A percentile compares a stretch with the other conserved stretches of the same genome.
Conservation (phyloP, 2,329 filamentous ascomycete genomes). For the Microsporum canis region DNA sequence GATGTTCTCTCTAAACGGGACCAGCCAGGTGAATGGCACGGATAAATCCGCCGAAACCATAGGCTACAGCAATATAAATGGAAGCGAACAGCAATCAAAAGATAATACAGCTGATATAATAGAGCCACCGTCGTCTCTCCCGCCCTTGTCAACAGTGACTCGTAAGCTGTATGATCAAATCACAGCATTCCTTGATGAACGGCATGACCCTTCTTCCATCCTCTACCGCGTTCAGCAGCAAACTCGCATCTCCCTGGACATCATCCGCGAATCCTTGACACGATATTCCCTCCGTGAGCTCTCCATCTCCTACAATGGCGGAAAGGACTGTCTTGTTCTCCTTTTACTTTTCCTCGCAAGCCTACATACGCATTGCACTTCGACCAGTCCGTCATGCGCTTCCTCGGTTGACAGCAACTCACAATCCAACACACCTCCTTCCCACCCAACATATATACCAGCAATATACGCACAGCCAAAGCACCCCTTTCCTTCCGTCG, state of each 20-base stretch:
- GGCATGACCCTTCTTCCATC: conserved; percentile 43
- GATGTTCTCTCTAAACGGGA: neutral
- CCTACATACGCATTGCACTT: conserved; percentile 27
- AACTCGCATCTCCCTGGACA: conserved; percentile 57
- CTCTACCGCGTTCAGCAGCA: conserved; percentile 60
- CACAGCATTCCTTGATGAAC: conserved; percentile 52
- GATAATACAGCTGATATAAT: neutral
- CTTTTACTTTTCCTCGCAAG: conserved; percentile 72
- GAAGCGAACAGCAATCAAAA: neutral
- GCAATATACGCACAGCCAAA: conserved; percentile 80
- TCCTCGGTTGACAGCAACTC: neutral
- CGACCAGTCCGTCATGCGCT: conserved; percentile 2
- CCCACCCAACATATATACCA: conserved; percentile 43
- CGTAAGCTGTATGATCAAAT: conserved; percentile 51
- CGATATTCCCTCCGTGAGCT: conserved; percentile 68
- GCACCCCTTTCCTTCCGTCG: conserved; percentile 76
- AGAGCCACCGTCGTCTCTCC: conserved; percentile 9
- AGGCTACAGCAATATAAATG: neutral
- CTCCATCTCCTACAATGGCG: conserved; percentile 90
- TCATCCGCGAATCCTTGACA: conserved; percentile 64
- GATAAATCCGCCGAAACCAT: neutral
- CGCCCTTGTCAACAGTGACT: conserved; percentile 48
- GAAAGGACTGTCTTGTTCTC: conserved; percentile 93
- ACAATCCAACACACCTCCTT: neutral
- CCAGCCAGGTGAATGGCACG: neutral